Conservation (phyloP, 257 asterid species). For the Solanum gracilifrons region DNA sequence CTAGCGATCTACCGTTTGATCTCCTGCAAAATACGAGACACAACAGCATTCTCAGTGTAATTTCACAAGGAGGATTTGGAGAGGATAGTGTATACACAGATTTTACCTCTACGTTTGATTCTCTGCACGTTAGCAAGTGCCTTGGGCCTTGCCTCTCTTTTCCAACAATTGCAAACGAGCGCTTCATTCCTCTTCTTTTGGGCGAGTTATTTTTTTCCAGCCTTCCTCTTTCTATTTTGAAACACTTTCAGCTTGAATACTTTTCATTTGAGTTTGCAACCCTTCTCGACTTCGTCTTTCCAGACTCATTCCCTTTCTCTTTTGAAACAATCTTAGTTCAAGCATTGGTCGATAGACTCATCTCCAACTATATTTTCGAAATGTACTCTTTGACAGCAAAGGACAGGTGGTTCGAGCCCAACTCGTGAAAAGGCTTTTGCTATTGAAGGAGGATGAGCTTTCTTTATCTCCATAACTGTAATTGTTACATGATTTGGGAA, state of each 20-base stretch:
- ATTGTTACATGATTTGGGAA: neutral
- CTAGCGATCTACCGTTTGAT: neutral
- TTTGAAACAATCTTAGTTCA: neutral
- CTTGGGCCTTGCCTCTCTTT: neutral
- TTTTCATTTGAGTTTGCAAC: neutral
- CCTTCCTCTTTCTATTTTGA: accelerated
- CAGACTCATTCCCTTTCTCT: neutral
- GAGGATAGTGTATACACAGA: neutral
- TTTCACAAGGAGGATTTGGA: neutral
- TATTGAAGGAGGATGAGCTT: no score
- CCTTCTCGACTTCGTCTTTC: neutral
- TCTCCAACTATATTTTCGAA: neutral
- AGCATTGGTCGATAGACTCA: accelerated
- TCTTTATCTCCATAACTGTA: neutral
- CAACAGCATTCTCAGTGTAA: neutral
- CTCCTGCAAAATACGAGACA: neutral
- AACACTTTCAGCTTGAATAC: no score
- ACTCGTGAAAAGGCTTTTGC: neutral
- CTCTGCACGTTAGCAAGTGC: neutral
- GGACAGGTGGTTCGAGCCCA: accelerated
- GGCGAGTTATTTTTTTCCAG: accelerated
- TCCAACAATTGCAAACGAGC: accelerated
- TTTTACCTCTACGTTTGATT: neutral
- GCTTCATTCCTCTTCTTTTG: neutral
- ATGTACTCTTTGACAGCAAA: no score